Evolutionary conservation across 768 basidiomycete species (phyloP).

Genomic region (Lactarius sanguifluus): DNA sequence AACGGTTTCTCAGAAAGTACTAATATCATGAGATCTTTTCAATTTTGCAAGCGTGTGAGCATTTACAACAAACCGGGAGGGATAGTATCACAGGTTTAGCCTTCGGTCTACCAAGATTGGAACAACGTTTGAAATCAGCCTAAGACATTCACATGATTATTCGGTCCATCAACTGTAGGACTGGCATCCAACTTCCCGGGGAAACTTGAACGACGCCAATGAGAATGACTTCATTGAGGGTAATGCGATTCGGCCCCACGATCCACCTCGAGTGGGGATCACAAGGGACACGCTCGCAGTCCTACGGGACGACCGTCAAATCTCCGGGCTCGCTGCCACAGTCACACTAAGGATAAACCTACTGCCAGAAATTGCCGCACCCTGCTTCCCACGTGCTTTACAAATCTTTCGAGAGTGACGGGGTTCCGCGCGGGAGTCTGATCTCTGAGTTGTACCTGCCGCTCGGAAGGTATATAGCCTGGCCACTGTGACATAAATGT

Average conservation of each 20-base stretch:
- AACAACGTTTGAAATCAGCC: background rate
- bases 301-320: conserved; percentile 1
- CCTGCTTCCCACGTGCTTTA: conserved; percentile 20
- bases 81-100: too few species aligned
- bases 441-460: conserved; percentile 15
- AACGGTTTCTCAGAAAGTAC: too few species aligned
- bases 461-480: conserved; percentile 13
- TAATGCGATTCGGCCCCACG: conserved; percentile 13
- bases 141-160: conserved; percentile 12
- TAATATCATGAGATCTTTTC: too few species aligned
- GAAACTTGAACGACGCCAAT: conserved; percentile 27
- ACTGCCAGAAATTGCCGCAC: conserved; percentile 17
- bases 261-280: conserved; percentile 2
- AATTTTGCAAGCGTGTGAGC: too few species aligned
- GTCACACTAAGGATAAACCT: background rate
- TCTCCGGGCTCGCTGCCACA: conserved; percentile 7
- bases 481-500: conserved; percentile 19
- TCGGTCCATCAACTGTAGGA: conserved; percentile 18
- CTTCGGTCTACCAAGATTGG: background rate
- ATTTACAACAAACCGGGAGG: too few species aligned
- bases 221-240: conserved; percentile 21
- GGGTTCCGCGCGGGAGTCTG: background rate
- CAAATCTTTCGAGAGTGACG: conserved; percentile 17
- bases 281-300: conserved; percentile 8
- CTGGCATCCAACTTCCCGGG: conserved; percentile 25